A percentile compares a stretch with the other conserved stretches of the same genome.
Evolutionary conservation across 331 rosid species (phyloP).

Genomic region (Quercus phellos): DNA sequence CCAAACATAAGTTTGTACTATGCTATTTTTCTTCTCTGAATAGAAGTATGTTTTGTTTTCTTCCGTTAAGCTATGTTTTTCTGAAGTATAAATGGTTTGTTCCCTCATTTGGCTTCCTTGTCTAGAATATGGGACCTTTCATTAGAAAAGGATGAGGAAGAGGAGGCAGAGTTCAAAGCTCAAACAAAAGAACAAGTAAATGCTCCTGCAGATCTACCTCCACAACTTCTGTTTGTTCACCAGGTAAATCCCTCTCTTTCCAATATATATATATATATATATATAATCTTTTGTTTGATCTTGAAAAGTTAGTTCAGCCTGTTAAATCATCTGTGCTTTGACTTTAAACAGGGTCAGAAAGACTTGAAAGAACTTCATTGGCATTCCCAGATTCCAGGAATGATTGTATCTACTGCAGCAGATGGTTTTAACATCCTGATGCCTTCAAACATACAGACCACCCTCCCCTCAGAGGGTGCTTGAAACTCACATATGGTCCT

Average conservation of each 20-base stretch:
- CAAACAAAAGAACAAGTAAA: conserved; percentile 68
- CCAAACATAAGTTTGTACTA: neutral
- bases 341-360: conserved; percentile 69
- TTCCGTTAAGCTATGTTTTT: neutral
- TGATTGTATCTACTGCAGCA: conserved; percentile 81
- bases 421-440: conserved; percentile 89
- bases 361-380: conserved; percentile 91
- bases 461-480: conserved; percentile 62
- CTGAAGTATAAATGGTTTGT: neutral
- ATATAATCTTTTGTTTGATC: neutral
- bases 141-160: conserved; percentile 87
- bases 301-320: neutral
- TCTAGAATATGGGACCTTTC: conserved; percentile 93
- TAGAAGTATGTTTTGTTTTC: neutral
- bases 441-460: conserved; percentile 88
- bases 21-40: neutral
- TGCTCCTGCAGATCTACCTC: conserved; percentile 87
- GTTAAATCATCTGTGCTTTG: neutral
- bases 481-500: conserved; percentile 19
- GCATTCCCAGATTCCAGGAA: conserved; percentile 94
- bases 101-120: conserved; percentile 13
- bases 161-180: conserved; percentile 85
- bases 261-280: no score
- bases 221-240: conserved; percentile 86
- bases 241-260: conserved; percentile 43